A percentile compares a stretch with the other conserved stretches of the same genome.
Conservation (phyloP, 2,329 filamentous ascomycete species). For the Fusarium sp. region DNA sequence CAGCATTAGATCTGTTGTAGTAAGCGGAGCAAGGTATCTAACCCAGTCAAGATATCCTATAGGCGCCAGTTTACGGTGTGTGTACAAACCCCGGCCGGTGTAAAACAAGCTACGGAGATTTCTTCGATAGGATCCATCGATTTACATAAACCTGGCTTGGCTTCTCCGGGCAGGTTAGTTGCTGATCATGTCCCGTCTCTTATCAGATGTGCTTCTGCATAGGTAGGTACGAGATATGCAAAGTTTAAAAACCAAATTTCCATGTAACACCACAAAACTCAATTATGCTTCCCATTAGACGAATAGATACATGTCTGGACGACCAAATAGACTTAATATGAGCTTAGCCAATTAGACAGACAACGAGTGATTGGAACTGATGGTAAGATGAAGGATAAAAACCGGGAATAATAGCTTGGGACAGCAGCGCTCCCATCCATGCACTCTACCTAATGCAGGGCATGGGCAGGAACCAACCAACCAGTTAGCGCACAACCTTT, state of each 20-base stretch:
- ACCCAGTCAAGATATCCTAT: not conserved
- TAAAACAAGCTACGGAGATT: conserved; percentile 34
- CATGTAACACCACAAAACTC: too few species aligned
- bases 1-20: not conserved
- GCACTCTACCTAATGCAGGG: conserved; percentile 12
- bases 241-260: too few species aligned
- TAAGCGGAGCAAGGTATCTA: not conserved
- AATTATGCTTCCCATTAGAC: too few species aligned
- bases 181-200: conserved; percentile 13
- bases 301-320: too few species aligned
- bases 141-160: conserved; percentile 2
- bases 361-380: not conserved
- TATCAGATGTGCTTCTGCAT: not conserved
- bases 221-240: too few species aligned
- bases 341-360: not conserved
- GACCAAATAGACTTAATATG: too few species aligned
- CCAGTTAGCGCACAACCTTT: conserved; percentile 17
- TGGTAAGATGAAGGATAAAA: conserved; percentile 14
- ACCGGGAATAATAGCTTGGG: conserved; percentile 32
- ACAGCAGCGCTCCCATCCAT: conserved; percentile 23
- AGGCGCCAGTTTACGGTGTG: not conserved
- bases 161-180: conserved; percentile 5
- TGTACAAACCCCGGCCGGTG: conserved; percentile 2
- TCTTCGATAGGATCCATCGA: conserved; percentile 22
- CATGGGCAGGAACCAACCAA: conserved; percentile 23